Percentiles rank a stretch among this genome's conserved stretches.
These are phyloP conservation scores for Pistacia integerrima DNA, from an alignment of 345 rosid species.

Conservation along the genomic window DNA sequence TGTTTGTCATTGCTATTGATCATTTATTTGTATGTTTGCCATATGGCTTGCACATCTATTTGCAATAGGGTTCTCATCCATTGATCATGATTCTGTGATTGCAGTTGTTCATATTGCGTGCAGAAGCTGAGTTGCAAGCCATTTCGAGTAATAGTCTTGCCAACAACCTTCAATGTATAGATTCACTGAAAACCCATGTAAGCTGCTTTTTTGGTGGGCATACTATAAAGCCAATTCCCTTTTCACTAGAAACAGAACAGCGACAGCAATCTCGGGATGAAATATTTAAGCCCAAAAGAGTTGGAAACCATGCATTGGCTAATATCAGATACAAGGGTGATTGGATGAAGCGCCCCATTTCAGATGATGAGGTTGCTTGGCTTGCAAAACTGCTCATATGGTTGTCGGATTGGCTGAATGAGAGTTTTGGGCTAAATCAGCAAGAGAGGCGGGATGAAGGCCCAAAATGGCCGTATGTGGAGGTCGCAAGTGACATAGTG, in stretches of 20 bases:
- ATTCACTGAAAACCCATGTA: constrained; percentile 57
- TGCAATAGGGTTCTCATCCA: background rate
- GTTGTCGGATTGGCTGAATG: constrained; percentile 68
- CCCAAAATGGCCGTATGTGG: constrained; percentile 54
- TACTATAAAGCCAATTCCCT: constrained; percentile 48
- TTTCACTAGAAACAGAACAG: constrained; percentile 42
- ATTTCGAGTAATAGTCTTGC: constrained; percentile 46
- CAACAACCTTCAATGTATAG: constrained; percentile 46
- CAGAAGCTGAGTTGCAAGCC: constrained; percentile 85
- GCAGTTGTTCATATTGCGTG: constrained; percentile 86
- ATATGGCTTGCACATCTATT: background rate
- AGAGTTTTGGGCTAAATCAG: constrained; percentile 61
- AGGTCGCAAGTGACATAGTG: constrained; percentile 38
- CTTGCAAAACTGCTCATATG: constrained; percentile 66
- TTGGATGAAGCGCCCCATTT: constrained; percentile 86
- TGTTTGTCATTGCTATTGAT: constrained; percentile 19
- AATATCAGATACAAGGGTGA: constrained; percentile 72
- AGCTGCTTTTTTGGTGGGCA: constrained; percentile 61
- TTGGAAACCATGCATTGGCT: constrained; percentile 42
- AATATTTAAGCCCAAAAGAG: constrained; percentile 76
- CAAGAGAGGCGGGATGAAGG: constrained; percentile 26
- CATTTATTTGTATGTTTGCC: background rate
- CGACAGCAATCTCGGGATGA: constrained; percentile 54
- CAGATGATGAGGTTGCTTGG: constrained; percentile 81
- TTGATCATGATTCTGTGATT: constrained; percentile 29